Conservation (phyloP, 331 rosid species). For the Malus hybrid region DNA sequence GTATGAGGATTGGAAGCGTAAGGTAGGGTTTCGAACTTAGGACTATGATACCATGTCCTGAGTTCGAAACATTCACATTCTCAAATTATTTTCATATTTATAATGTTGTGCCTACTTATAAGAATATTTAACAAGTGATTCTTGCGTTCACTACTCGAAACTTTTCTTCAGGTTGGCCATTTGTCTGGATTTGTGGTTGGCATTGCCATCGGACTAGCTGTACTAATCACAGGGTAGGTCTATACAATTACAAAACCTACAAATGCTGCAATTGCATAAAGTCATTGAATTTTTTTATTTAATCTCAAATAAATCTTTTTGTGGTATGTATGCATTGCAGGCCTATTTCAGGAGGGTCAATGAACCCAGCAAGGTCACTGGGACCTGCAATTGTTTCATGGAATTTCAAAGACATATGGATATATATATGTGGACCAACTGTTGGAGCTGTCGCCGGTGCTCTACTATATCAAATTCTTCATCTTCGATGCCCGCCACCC, state of each 20-base stretch:
- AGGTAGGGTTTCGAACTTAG: no score
- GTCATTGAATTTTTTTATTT: no score
- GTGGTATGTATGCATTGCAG: conserved; percentile 23
- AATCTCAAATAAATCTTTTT: no score
- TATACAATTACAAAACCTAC: not conserved
- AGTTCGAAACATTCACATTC: not conserved
- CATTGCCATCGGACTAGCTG: conserved; percentile 61
- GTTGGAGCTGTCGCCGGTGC: conserved; percentile 59
- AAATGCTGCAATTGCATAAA: not conserved
- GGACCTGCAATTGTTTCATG: conserved; percentile 78
- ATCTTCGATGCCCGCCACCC: conserved; percentile 21
- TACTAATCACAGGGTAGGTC: conserved; percentile 66
- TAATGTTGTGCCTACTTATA: no score
- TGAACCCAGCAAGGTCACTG: conserved; percentile 90
- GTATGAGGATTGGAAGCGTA: no score
- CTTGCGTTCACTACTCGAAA: not conserved
- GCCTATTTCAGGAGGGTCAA: conserved; percentile 79
- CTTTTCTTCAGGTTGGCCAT: conserved; percentile 48
- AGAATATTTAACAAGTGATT: not conserved
- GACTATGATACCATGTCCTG: not conserved
- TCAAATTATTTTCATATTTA: not conserved
- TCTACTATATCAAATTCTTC: conserved; percentile 32
- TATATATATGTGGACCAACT: conserved; percentile 59
- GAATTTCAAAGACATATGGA: conserved; percentile 65
- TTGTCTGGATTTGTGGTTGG: conserved; percentile 77